A percentile compares a stretch with the other conserved stretches of the same genome.
phyloP scores from a whole-genome alignment of 495 filamentous ascomycete genomes.

The Platismatia glauca region DNA sequence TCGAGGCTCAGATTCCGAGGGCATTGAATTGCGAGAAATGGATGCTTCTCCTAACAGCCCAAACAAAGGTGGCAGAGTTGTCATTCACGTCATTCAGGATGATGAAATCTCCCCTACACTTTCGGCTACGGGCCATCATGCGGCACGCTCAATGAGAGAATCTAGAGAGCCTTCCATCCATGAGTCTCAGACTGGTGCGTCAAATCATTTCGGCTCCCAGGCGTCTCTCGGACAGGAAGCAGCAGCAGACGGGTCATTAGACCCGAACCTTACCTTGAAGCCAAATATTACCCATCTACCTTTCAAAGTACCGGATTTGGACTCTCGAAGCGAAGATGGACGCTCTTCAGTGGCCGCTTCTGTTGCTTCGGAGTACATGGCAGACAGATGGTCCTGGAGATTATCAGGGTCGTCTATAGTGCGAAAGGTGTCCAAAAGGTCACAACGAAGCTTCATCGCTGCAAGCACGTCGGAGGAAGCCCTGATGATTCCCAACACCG shows the following conservation, averaged over 20 bases:
- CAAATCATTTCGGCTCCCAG: not conserved
- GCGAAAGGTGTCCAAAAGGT: constrained; percentile 39
- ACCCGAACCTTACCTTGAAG: constrained; percentile 15
- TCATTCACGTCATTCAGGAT: constrained; percentile 15
- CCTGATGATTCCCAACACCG: constrained; percentile 33
- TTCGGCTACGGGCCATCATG: not conserved
- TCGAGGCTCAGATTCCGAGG: constrained; percentile 25
- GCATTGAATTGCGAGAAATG: constrained; percentile 35
- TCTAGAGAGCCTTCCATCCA: not conserved
- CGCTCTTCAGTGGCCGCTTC: constrained; percentile 53
- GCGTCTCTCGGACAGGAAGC: constrained; percentile 3
- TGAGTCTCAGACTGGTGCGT: not conserved
- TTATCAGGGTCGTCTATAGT: constrained; percentile 40
- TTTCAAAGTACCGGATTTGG: constrained; percentile 44
- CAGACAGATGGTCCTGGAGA: constrained; percentile 30
- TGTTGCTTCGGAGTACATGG: constrained; percentile 38
- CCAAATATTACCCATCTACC: constrained; percentile 49
- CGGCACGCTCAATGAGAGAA: not conserved
- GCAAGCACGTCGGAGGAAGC: constrained; percentile 34
- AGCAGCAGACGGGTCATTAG: not conserved
- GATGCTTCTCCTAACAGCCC: not conserved
- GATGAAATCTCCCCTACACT: constrained; percentile 3
- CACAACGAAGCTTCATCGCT: constrained; percentile 25
- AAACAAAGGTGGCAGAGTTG: constrained; percentile 3
- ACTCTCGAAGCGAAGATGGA: constrained; percentile 38